Percentiles rank a stretch among this genome's conserved stretches.
phyloP scores from a whole-genome alignment of 2,329 filamentous ascomycete genomes.

The Ceratocystis smalleyi region DNA sequence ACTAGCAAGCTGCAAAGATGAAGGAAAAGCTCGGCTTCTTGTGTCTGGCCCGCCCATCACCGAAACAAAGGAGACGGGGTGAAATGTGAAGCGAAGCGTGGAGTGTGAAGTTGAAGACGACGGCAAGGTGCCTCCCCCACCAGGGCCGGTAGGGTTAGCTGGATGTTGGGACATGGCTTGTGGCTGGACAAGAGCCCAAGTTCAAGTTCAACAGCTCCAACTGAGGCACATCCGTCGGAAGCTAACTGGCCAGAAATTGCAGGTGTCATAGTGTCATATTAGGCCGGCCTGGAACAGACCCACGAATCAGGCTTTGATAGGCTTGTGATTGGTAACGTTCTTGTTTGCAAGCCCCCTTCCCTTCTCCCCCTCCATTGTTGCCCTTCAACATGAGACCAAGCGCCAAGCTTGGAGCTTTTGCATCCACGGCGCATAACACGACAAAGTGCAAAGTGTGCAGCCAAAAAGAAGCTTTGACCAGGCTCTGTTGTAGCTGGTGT shows the following conservation, averaged over 20 bases:
- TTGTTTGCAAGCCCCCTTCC: neutral
- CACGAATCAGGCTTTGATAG: neutral
- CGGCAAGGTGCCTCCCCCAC: neutral
- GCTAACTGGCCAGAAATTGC: neutral
- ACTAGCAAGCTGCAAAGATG: neutral
- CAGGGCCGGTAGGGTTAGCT: neutral
- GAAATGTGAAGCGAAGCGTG: neutral
- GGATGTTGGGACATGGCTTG: neutral
- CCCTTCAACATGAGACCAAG: neutral
- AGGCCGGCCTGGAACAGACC: neutral
- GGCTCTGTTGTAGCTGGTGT: neutral
- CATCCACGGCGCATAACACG: neutral
- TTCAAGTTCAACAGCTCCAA: neutral
- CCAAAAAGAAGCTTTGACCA: neutral
- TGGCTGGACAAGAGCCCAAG: neutral
- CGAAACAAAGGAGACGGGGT: neutral
- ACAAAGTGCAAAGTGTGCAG: neutral
- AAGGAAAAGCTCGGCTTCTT: neutral
- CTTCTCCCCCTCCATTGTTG: neutral
- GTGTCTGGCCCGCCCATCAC: neutral
- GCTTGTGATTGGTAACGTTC: neutral
- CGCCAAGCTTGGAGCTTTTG: constrained; percentile 4
- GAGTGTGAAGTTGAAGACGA: neutral
- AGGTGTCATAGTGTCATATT: neutral
- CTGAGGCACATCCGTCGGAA: neutral